Conservation (phyloP, 495 filamentous ascomycete genomes). For the Thermothielavioides terrestris region DNA sequence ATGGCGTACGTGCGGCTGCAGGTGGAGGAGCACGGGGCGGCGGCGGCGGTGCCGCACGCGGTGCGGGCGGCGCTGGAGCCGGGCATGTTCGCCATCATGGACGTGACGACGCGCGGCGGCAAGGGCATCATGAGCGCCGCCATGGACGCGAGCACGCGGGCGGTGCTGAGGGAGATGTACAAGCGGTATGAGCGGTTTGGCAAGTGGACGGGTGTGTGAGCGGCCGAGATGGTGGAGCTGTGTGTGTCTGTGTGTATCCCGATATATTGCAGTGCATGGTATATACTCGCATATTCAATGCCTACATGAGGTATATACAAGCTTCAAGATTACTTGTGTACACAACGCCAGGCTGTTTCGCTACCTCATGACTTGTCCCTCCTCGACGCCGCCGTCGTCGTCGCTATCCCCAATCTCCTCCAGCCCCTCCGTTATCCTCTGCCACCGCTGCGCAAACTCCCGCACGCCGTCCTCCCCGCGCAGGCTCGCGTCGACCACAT, state of each 20-base stretch:
- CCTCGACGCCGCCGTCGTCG: too few species aligned
- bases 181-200: conserved; percentile 60
- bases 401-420: neutral
- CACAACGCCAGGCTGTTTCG: too few species aligned
- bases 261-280: neutral
- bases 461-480: conserved; percentile 65
- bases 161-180: conserved; percentile 64
- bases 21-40: conserved; percentile 33
- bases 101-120: conserved; percentile 54
- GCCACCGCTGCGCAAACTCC: conserved; percentile 85
- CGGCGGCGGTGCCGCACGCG: conserved; percentile 31
- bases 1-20: conserved; percentile 62
- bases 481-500: conserved; percentile 84
- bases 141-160: conserved; percentile 58
- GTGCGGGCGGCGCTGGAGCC: conserved; percentile 62
- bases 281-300: too few species aligned
- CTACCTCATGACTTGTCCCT: neutral
- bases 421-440: conserved; percentile 46
- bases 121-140: conserved; percentile 59
- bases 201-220: conserved; percentile 53
- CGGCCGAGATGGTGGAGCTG: neutral
- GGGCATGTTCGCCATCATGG: conserved; percentile 62
- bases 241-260: neutral
- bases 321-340: too few species aligned
- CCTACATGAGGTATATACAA: too few species aligned